phyloP scores from a whole-genome alignment of 139 green algal genomes.

The Haematococcus sp. region DNA sequence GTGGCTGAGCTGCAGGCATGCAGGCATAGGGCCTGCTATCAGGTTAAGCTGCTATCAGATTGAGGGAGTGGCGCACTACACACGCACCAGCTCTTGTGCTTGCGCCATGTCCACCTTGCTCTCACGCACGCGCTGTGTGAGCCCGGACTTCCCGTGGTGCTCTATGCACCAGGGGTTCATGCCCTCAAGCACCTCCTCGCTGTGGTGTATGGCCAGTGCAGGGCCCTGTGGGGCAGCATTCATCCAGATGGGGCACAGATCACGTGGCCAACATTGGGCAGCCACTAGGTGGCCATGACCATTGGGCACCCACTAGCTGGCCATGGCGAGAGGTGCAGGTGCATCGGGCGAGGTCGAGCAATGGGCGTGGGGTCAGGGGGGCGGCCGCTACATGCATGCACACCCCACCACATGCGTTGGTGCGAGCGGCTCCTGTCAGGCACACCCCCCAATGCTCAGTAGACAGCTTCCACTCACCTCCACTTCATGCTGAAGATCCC shows the following conservation, averaged over 20 bases:
- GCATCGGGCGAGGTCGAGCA: background rate
- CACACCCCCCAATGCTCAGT: too few species aligned
- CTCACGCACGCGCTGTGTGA: conserved; percentile 57
- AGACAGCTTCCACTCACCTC: conserved; percentile 52
- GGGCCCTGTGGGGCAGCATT: conserved; percentile 60
- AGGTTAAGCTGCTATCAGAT: too few species aligned
- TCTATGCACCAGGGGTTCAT: conserved; percentile 95
- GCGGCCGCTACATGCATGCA: too few species aligned
- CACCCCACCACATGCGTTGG: too few species aligned
- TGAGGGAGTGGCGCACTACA: too few species aligned
- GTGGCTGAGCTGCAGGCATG: too few species aligned
- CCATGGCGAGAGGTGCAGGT: too few species aligned
- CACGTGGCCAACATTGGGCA: background rate
- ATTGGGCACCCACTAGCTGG: too few species aligned
- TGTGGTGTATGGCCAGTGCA: conserved; percentile 81
- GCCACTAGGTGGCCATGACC: too few species aligned
- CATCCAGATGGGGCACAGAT: background rate
- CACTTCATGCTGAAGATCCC: conserved; percentile 50
- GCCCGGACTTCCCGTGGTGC: conserved; percentile 75
- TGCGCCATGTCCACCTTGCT: conserved; percentile 57
- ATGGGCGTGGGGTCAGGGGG: too few species aligned
- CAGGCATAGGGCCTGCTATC: too few species aligned
- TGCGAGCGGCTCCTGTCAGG: too few species aligned
- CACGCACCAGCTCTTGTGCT: conserved; percentile 65
- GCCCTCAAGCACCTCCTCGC: conserved; percentile 69